Conservation (phyloP, 2,329 filamentous ascomycete species). For the Arthroderma sp. region DNA sequence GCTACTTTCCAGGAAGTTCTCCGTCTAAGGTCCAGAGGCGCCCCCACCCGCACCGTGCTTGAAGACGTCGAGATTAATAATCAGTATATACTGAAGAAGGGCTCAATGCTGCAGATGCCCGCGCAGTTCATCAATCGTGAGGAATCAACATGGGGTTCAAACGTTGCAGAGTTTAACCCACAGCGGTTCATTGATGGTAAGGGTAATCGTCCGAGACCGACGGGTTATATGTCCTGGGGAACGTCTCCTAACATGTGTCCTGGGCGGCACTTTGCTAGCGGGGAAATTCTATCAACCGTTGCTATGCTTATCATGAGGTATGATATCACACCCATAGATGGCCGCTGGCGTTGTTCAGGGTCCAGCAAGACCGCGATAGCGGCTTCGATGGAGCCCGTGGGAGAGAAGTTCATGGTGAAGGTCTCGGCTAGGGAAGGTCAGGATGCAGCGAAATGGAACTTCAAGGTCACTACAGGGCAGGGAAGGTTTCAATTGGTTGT, state of each 20-base stretch:
- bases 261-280: neutral
- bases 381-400: neutral
- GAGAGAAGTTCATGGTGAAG: neutral
- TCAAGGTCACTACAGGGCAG: neutral
- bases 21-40: neutral
- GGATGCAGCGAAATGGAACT: neutral
- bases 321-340: neutral
- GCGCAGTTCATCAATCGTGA: neutral
- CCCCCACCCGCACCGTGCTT: neutral
- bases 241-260: neutral
- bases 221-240: neutral
- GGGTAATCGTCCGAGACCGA: neutral
- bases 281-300: neutral
- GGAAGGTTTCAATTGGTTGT: neutral
- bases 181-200: neutral
- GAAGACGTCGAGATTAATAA: neutral
- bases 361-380: neutral
- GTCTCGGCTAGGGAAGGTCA: neutral
- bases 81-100: slow-evolving; percentile 2
- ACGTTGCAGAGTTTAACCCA: neutral
- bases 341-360: neutral
- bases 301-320: neutral
- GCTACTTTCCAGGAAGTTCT: slow-evolving; percentile 1
- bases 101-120: neutral
- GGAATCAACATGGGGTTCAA: neutral